Evolutionary conservation across 2,329 filamentous ascomycete genomes (phyloP).

Genomic region (Diaporthe sp.): DNA sequence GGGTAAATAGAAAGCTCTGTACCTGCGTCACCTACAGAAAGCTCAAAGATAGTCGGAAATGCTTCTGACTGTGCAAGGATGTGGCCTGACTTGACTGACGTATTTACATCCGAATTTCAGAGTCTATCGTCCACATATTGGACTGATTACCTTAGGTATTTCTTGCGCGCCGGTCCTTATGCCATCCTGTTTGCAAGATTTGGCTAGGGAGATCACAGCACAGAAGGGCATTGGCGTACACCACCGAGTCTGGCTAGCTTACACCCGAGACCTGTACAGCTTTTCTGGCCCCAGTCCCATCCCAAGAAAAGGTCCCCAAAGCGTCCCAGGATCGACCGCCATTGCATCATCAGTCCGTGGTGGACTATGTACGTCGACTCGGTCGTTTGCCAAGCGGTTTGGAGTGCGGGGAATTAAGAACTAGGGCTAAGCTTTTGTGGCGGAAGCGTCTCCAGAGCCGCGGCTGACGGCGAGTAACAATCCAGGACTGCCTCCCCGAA

Average conservation of each 20-base stretch:
- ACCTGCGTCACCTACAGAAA: too few relatives aligned
- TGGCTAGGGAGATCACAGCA: not conserved
- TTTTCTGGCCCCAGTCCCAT: not conserved
- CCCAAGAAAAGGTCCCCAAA: not conserved
- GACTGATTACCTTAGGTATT: too few relatives aligned
- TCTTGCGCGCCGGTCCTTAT: too few relatives aligned
- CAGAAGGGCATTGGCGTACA: not conserved
- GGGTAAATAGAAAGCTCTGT: too few relatives aligned
- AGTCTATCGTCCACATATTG: not conserved
- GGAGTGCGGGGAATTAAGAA: conserved; percentile 23
- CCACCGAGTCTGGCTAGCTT: not conserved
- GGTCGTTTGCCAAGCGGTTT: conserved; percentile 5
- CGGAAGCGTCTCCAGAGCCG: conserved; percentile 16
- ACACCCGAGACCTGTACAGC: not conserved
- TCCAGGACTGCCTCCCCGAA: not conserved
- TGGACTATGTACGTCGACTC: not conserved
- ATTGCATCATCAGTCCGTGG: conserved; percentile 16
- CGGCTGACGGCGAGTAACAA: conserved; percentile 11
- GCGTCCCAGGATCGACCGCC: not conserved
- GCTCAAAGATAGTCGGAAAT: too few relatives aligned
- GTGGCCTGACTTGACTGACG: not conserved
- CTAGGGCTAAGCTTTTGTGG: conserved; percentile 27
- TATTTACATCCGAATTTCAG: not conserved
- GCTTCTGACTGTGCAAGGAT: too few relatives aligned
- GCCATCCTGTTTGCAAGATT: not conserved